Evolutionary conservation across 1,139 yeast genomes (phyloP).

Genomic region (Geotrichum armillariae): DNA sequence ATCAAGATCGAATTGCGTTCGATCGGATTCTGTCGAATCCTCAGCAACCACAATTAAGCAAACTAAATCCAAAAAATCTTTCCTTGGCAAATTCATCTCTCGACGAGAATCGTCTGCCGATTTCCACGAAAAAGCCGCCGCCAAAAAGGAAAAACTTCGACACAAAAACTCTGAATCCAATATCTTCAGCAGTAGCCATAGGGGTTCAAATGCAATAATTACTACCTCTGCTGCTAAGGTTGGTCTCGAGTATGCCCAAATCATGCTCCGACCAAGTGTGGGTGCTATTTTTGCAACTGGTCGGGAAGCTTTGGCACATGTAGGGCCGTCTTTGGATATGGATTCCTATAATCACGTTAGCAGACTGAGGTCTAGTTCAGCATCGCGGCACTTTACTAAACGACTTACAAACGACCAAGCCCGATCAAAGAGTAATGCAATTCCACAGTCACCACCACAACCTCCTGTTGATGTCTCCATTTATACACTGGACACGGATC

Average conservation of each 20-base stretch:
- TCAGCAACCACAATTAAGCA: slow-evolving; percentile 11
- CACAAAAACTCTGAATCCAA: slow-evolving; percentile 20
- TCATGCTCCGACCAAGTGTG: background rate
- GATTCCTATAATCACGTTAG: background rate
- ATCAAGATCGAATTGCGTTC: no score
- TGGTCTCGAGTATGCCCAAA: background rate
- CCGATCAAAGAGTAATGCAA: background rate
- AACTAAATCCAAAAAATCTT: slow-evolving; percentile 25
- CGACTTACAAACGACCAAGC: background rate
- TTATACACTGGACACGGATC: slow-evolving; percentile 18
- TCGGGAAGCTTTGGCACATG: slow-evolving; percentile 19
- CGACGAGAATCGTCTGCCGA: slow-evolving; percentile 32
- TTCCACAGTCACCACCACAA: background rate
- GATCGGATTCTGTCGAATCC: no score
- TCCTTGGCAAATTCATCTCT: slow-evolving; percentile 30
- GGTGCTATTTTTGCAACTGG: slow-evolving; percentile 7
- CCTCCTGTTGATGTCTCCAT: background rate
- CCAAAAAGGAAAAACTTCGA: slow-evolving; percentile 14
- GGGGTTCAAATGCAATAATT: background rate
- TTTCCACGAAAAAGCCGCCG: slow-evolving; percentile 20
- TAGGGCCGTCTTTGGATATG: background rate
- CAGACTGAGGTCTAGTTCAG: slow-evolving; percentile 6
- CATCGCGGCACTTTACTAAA: background rate
- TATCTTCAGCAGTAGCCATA: no score
- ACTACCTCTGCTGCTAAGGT: background rate